phyloP scores from a whole-genome alignment of 441 rosid species.

The Bocquillonia castaneifolia region DNA sequence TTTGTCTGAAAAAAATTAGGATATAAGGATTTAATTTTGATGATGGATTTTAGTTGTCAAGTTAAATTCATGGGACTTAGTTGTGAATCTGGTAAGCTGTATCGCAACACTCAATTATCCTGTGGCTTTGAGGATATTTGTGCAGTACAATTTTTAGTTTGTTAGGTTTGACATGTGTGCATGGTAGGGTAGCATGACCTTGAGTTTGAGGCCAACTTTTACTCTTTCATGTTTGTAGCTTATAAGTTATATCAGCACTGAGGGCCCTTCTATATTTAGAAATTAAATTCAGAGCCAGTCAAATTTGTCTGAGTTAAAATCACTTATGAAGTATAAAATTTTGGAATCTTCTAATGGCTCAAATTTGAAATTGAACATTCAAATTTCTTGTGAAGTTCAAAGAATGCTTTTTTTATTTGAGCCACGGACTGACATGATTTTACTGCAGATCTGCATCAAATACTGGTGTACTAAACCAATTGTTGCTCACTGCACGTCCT shows the following conservation, averaged over 20 bases:
- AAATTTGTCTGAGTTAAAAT: background rate
- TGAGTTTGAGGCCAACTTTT: background rate
- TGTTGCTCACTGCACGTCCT: constrained; percentile 77
- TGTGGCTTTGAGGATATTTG: constrained; percentile 15
- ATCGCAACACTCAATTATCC: background rate
- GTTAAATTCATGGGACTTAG: background rate
- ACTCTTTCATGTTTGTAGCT: background rate
- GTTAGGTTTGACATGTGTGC: background rate
- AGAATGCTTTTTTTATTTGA: constrained; percentile 9
- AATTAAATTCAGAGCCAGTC: background rate
- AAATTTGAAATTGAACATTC: background rate
- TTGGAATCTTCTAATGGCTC: background rate
- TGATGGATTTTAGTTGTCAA: background rate
- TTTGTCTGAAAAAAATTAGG: too few relatives aligned
- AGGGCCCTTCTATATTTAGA: background rate
- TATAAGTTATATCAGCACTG: background rate
- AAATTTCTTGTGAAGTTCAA: background rate
- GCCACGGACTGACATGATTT: constrained; percentile 14
- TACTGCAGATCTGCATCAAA: constrained; percentile 56
- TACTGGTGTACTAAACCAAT: constrained; percentile 55
- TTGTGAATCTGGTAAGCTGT: background rate
- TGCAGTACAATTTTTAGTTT: too few relatives aligned
- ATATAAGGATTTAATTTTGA: background rate
- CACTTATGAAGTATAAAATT: background rate
- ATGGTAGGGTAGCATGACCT: background rate